Evolutionary conservation across 1,284 basidiomycete species (phyloP).

Genomic region (Kwoniella shivajii): DNA sequence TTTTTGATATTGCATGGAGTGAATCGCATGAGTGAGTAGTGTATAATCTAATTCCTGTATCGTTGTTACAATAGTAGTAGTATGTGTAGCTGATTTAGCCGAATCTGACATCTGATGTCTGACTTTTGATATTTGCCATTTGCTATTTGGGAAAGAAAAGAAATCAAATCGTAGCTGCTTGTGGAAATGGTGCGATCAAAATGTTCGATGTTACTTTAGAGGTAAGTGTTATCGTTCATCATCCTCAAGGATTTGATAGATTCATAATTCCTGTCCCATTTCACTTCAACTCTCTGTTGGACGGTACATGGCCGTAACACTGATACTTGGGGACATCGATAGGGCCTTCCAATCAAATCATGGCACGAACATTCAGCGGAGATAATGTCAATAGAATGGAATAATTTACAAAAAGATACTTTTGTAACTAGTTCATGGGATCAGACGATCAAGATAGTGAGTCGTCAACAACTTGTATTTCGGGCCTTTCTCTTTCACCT

Average conservation of each 20-base stretch:
- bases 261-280: neutral
- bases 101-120: neutral
- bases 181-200: slow-evolving; percentile 87
- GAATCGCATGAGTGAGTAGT: slow-evolving; percentile 80
- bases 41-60: slow-evolving; percentile 5
- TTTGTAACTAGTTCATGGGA: slow-evolving; percentile 94
- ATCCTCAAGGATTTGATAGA: neutral
- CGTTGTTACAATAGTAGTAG: too few relatives aligned
- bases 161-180: slow-evolving; percentile 81
- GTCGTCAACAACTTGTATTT: slow-evolving; percentile 50
- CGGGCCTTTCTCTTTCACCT: too few relatives aligned
- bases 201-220: slow-evolving; percentile 89
- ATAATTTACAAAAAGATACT: slow-evolving; percentile 85
- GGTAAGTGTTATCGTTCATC: slow-evolving; percentile 59
- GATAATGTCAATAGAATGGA: slow-evolving; percentile 96
- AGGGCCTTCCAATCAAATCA: slow-evolving; percentile 69
- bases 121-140: too few relatives aligned
- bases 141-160: slow-evolving; percentile 14
- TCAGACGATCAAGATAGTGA: slow-evolving; percentile 80
- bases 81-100: neutral
- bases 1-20: slow-evolving; percentile 91
- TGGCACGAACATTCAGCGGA: slow-evolving; percentile 95
- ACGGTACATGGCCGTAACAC: neutral
- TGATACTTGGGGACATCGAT: neutral
- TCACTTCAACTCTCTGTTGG: neutral